Evolutionary conservation across 2,329 filamentous ascomycete genomes (phyloP).

Genomic region (Xylariaceae sp.): DNA sequence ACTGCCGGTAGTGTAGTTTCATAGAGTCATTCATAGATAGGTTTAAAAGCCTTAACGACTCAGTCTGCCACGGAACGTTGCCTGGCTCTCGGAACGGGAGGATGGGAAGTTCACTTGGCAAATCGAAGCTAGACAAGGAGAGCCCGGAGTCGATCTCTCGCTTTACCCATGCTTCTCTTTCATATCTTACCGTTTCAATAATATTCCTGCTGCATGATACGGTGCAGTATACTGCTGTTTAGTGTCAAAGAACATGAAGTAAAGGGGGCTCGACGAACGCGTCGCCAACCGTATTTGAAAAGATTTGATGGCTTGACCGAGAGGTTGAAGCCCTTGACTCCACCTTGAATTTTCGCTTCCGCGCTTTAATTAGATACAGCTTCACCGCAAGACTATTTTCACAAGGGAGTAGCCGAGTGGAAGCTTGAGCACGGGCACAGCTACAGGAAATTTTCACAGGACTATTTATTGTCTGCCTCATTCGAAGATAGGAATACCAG

Average conservation of each 20-base stretch:
- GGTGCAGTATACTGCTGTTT: background rate
- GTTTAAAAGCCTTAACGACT: constrained; percentile 29
- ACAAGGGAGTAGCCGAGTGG: constrained; percentile 12
- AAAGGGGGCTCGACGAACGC: background rate
- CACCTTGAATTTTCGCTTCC: constrained; percentile 18
- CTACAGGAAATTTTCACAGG: constrained; percentile 3
- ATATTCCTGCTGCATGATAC: background rate
- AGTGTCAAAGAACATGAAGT: background rate
- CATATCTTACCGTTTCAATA: background rate
- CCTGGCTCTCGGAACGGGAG: constrained; percentile 40
- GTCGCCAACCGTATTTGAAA: constrained; percentile 17
- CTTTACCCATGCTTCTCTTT: constrained; percentile 16
- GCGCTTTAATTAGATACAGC: no score
- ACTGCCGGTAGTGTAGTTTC: no score
- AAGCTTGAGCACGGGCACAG: constrained; percentile 3
- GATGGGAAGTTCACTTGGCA: constrained; percentile 37
- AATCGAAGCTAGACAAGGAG: constrained; percentile 36
- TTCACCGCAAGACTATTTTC: no score
- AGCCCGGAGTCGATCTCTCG: constrained; percentile 26
- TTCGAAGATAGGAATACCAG: no score
- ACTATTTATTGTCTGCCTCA: constrained; percentile 1
- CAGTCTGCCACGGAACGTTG: constrained; percentile 20
- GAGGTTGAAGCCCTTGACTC: constrained; percentile 4
- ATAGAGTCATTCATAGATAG: constrained; percentile 23
- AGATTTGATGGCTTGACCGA: constrained; percentile 5